Conservation (phyloP, 257 asterid genomes). For the Solanum megistacrolobum region DNA sequence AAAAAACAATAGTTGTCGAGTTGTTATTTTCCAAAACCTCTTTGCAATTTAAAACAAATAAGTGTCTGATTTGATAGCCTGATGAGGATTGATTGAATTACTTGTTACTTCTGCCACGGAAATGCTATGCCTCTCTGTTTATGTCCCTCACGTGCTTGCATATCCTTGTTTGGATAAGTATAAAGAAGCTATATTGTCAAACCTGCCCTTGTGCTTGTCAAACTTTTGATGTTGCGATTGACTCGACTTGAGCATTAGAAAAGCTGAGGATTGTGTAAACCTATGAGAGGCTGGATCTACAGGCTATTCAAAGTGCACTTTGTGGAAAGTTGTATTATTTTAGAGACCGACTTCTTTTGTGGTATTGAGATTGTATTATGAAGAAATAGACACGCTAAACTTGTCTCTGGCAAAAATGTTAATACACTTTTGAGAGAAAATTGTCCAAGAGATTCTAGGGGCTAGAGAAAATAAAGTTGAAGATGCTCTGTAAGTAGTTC, state of each 20-base stretch:
- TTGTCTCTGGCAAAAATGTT: background rate
- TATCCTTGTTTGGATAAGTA: background rate
- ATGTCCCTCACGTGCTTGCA: background rate
- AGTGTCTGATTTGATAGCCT: background rate
- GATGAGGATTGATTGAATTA: background rate
- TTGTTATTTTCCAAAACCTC: background rate
- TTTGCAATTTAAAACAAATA: background rate
- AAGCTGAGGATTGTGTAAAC: background rate
- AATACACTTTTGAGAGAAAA: background rate
- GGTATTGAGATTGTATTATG: background rate
- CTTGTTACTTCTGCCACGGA: background rate
- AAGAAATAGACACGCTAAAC: background rate
- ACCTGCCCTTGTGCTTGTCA: background rate
- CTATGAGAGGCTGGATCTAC: background rate
- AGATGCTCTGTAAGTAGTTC: background rate
- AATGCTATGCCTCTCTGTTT: background rate
- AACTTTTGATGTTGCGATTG: background rate
- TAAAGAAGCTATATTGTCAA: background rate
- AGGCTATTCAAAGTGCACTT: background rate
- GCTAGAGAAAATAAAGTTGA: background rate
- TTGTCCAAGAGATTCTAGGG: background rate
- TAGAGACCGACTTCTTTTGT: background rate
- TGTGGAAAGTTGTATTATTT: background rate
- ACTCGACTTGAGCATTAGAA: background rate
- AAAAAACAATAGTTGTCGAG: background rate